Evolutionary conservation across 768 basidiomycete species (phyloP), one percentile per base, ranked within the genome.

Genomic region (Saitozyma podzolica): DNA sequence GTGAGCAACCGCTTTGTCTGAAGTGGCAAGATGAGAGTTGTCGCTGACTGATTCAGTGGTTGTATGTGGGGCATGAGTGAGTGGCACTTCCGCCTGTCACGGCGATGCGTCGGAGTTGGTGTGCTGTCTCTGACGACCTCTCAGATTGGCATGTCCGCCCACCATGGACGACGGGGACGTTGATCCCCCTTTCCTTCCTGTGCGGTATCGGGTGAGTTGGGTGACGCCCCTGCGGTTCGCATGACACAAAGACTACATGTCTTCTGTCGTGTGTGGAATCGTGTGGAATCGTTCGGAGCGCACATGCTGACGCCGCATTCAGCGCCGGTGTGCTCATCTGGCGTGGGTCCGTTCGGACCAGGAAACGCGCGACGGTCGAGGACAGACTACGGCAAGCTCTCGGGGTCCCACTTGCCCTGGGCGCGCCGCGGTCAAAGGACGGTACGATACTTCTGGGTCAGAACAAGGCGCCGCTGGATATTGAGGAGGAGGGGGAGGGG

Each of bases 41-140:
- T 13, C 10, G 51, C 51, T 52, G 20, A 50, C 16, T 8, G 39
- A 48, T 40, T 20, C n/a, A 54, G 69, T 69, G 87, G 84, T 9
- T 85, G 84, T 50, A 91, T 91, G 89, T 92, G 90, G 91, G 84
- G 86, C 8, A 70, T 91, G 71, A 85, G 75, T 67, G 61, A 70
- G 63, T 68, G 66, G 29, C 29, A 29, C 29, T 2, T 5, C 2
- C 5, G 29, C 2, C 29, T 39, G 17, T 41, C 50, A 45, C 43
- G 40, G 40, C 29, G 11, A 48, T 49, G 11, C 29, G 11, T 37
- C 9, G 37, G 7, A 59, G 40, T 16, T 20, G 51, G 53, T 37
- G 29, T 63, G 47, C 8, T 39, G 39, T 16, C 51, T 52, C 51
- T 29, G 29, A 29, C 29, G 29, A 29, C 5, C 3, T 52, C 7